Evolutionary conservation across 257 asterid genomes (phyloP), one percentile per base, ranked within the genome.

Genomic region (Pogostemon cablin): DNA sequence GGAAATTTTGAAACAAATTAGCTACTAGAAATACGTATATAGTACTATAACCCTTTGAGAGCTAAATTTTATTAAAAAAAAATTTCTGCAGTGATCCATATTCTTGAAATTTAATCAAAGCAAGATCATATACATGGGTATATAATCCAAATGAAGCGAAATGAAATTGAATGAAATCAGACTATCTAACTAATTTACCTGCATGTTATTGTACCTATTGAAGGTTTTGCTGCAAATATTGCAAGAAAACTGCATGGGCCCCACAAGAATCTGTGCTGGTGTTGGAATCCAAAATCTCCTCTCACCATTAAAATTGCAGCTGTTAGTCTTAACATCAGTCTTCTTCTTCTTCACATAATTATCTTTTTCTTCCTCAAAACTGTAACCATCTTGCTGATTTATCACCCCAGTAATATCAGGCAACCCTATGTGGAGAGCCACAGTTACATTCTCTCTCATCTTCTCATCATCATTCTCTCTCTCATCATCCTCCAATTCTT

Each of bases 181-280:
- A 82, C 86, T 68, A 12, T 25, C 32, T 25, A 25, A 25, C 32
- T 25, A 25, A 25, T 25, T 25, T 25, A 93, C 98, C 98, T 93
- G 97, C 97, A 93, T 90, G 85, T 93, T 93, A 54, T 93, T 93
- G 90, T 90, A 93, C 80, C 97, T 86, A 75, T 86, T 93, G 86
- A 93, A 93, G 83, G 95, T 83, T 83, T 90, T 93, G 87, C 54
- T 82, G 82, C 98, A 93, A 38, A 93, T 85, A 75, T 76, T 71
- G 80, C 98, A 93, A 72, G 96, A 75, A 81, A 93, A 93, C 60
- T 93, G 97, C 95, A 87, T 88, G 40, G 97, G 96, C 7, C 98
- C 98, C 34, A 90, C 90, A 53, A 93, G 96, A 80, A 93, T 93
- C 80, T 93, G 98, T 0, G 97, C 80, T 64, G 93, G 90, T 32